phyloP scores from a whole-genome alignment of 2,329 filamentous ascomycete species.

The Neodidymelliopsis sp. region DNA sequence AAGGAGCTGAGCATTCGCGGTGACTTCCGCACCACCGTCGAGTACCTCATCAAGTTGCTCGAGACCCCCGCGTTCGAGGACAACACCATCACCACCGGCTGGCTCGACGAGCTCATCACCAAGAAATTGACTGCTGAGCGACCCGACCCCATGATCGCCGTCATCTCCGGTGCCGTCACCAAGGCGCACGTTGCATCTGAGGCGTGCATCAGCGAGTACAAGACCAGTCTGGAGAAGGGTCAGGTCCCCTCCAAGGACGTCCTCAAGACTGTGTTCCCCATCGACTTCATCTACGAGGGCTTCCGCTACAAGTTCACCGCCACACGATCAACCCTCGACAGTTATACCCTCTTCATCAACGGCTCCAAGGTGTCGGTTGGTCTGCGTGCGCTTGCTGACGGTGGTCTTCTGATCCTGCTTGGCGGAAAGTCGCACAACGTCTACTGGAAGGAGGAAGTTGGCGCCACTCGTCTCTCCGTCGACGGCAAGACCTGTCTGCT shows the following conservation, averaged over 20 bases:
- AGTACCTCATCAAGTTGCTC: slow-evolving; percentile 98
- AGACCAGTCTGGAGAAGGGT: slow-evolving; percentile 89
- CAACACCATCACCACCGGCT: slow-evolving; percentile 98
- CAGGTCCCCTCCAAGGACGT: slow-evolving; percentile 97
- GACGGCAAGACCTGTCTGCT: slow-evolving; percentile 98
- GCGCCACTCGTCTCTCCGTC: slow-evolving; percentile 92
- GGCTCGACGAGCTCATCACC: slow-evolving; percentile 97
- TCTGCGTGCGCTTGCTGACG: slow-evolving; percentile 90
- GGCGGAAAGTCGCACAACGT: slow-evolving; percentile 95
- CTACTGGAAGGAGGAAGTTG: slow-evolving; percentile 99
- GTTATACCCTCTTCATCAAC: slow-evolving; percentile 98
- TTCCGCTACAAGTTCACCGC: slow-evolving; percentile 97
- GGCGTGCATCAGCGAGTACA: slow-evolving; percentile 84
- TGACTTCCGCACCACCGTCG: slow-evolving; percentile 97
- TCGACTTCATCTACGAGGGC: slow-evolving; percentile 99
- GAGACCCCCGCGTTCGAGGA: slow-evolving; percentile 98
- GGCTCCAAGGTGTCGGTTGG: slow-evolving; percentile 95
- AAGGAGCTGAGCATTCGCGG: slow-evolving; percentile 99
- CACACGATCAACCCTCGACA: slow-evolving; percentile 88
- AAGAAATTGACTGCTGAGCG: slow-evolving; percentile 97
- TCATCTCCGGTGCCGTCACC: slow-evolving; percentile 92
- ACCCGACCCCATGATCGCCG: slow-evolving; percentile 90
- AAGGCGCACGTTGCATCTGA: slow-evolving; percentile 97
- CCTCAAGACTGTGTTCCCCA: slow-evolving; percentile 94
- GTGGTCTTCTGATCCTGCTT: slow-evolving; percentile 89